A percentile compares a stretch with the other conserved stretches of the same genome.
phyloP scores from a whole-genome alignment of 2,329 filamentous ascomycete species.

The Monosporascus sp. region DNA sequence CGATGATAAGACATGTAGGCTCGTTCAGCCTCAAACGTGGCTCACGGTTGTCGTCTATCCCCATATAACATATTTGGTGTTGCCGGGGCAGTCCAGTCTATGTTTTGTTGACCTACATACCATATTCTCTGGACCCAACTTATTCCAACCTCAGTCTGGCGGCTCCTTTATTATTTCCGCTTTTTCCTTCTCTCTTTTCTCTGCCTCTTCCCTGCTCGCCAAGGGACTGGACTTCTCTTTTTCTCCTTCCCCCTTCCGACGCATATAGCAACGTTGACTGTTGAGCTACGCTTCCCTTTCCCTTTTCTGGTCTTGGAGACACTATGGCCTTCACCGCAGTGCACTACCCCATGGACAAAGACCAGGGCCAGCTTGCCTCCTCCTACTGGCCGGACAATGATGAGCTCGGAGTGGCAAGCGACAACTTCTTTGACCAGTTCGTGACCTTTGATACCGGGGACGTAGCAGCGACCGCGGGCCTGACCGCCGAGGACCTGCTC shows the following conservation, averaged over 20 bases:
- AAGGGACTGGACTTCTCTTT: neutral
- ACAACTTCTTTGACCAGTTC: slow-evolving; percentile 30
- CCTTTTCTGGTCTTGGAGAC: slow-evolving; percentile 5
- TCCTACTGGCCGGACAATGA: slow-evolving; percentile 27
- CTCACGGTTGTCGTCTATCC: slow-evolving; percentile 20
- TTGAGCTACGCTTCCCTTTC: slow-evolving; percentile 11
- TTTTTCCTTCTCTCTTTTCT: slow-evolving; percentile 5
- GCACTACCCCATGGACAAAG: slow-evolving; percentile 27
- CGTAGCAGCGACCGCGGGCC: slow-evolving; percentile 10
- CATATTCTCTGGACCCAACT: slow-evolving; percentile 17
- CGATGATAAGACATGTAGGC: slow-evolving; percentile 3
- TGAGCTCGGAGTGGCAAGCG: slow-evolving; percentile 20
- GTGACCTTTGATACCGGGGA: slow-evolving; percentile 27
- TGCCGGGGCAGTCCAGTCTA: slow-evolving; percentile 24
- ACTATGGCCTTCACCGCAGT: slow-evolving; percentile 27
- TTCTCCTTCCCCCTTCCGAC: neutral
- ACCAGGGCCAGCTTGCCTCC: slow-evolving; percentile 19
- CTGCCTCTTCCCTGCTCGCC: slow-evolving; percentile 3
- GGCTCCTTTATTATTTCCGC: slow-evolving; percentile 6
- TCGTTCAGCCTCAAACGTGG: slow-evolving; percentile 24
- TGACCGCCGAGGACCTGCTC: slow-evolving; percentile 9
- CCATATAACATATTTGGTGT: slow-evolving; percentile 13
- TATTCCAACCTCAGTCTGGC: slow-evolving; percentile 11
- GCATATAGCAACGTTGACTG: too few relatives aligned
- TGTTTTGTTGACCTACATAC: slow-evolving; percentile 28